Evolutionary conservation across 495 filamentous ascomycete species (phyloP).

Genomic region (Xylaria venustula): DNA sequence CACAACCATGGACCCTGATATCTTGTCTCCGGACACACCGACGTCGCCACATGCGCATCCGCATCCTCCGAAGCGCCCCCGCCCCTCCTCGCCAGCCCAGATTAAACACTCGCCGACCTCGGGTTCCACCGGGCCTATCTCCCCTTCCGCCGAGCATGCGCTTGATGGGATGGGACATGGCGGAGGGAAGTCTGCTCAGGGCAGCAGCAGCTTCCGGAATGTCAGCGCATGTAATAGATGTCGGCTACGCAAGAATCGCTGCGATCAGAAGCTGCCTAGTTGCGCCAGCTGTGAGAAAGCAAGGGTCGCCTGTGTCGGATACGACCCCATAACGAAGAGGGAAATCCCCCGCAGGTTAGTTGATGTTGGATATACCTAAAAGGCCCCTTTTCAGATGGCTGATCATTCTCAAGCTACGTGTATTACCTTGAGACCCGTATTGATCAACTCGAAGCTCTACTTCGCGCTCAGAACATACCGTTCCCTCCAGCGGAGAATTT

Average conservation of each 20-base stretch:
- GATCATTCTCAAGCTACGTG: constrained; percentile 65
- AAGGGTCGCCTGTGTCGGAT: constrained; percentile 83
- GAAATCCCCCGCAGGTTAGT: constrained; percentile 80
- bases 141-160: constrained; percentile 37
- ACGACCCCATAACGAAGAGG: constrained; percentile 92
- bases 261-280: constrained; percentile 86
- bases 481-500: constrained; percentile 77
- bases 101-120: constrained; percentile 42
- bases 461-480: constrained; percentile 65
- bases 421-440: constrained; percentile 89
- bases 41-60: constrained; percentile 42
- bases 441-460: constrained; percentile 75
- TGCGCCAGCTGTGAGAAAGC: constrained; percentile 92
- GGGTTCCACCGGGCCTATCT: constrained; percentile 23
- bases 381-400: constrained; percentile 15
- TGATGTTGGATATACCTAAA: neutral
- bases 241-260: constrained; percentile 87
- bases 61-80: constrained; percentile 49
- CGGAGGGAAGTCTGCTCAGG: constrained; percentile 34
- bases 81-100: constrained; percentile 46
- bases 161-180: constrained; percentile 26
- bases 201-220: constrained; percentile 72
- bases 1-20: constrained; percentile 26
- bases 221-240: constrained; percentile 95
- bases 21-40: constrained; percentile 40